These are phyloP conservation scores for Chenopodium formosanum DNA, from an alignment of 148 eudicot genomes.

Conservation along the genomic window DNA sequence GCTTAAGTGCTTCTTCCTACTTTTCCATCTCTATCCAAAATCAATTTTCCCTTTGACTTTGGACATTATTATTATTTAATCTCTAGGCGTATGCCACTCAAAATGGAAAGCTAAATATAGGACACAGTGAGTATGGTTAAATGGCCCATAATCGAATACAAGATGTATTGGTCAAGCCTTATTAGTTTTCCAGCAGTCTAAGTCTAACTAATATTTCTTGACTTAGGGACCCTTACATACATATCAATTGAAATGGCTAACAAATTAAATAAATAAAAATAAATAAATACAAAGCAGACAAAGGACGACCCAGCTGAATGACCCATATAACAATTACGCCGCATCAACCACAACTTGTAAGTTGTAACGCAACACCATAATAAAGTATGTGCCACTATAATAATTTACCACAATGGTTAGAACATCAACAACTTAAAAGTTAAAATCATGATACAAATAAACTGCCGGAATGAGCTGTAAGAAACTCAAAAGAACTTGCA, in stretches of 20 bases:
- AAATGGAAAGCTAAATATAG: no score
- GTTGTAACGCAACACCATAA: background rate
- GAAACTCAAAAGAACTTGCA: no score
- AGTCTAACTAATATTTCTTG: background rate
- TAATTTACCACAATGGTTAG: background rate
- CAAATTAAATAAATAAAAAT: no score
- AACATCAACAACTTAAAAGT: background rate
- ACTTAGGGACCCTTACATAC: no score
- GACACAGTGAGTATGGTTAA: no score
- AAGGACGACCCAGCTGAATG: background rate
- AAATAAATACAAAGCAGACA: no score
- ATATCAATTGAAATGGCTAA: background rate
- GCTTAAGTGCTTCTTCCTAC: no score
- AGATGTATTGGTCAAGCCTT: background rate
- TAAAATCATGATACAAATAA: background rate
- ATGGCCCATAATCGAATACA: background rate
- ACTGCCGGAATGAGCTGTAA: no score
- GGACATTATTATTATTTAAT: no score
- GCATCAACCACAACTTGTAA: background rate
- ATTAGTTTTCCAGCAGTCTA: background rate
- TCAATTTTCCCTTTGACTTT: no score
- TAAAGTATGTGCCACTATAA: background rate
- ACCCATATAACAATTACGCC: background rate
- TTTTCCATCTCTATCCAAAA: no score
- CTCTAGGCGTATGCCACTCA: no score